Evolutionary conservation across 352 stramenopile species (phyloP), one percentile per base, ranked within the genome.

Genomic region (Albugo laibachii): DNA sequence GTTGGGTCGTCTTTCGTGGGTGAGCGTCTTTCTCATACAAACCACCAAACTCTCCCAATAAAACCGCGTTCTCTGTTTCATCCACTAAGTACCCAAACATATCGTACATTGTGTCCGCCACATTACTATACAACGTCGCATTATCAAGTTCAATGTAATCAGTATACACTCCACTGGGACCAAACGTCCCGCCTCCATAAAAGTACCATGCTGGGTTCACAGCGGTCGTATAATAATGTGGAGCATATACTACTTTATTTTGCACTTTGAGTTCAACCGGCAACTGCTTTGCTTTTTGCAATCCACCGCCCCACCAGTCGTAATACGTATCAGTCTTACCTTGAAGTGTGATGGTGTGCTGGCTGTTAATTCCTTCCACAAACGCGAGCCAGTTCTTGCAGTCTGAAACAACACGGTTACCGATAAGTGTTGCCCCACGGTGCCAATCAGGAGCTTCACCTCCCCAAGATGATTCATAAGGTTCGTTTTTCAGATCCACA

Each of bases 151-250:
- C 71, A 2, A 72, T 51, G 43, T 66, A 77, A 45, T 57, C 52
- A 15, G 53, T 41, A 8, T 64, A 56, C 0, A 47, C 52, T 8
- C 49, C 58, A 38, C 59, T 49, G 0, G 56, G 49, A 6, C 58
- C 60, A 15, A 55, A 38, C 0, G 55, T 67, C n/a, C 71, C 66
- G 2, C 54, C 57, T 10, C 50, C 69, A 44, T 83, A 83, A 6
- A 83, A 52, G 39, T 83, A 83, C 64, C 52, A 69, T 5, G 69
- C 64, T 1, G 71, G 71, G 42, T 52, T 76, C 16, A 83, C 68
- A 36, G 56, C 71, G 15, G 71, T 79, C 57, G 78, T 81, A 58
- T 83, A 83, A 51, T 83, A 83, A 52, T 83, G 71, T 12, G 71
- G 71, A n/a, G 71, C 63, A 53, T 67, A 83, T 16, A 83, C 68